Base-by-base conservation (phyloP, 768 basidiomycete genomes). In the Leccinum aurantiacum region DNA sequence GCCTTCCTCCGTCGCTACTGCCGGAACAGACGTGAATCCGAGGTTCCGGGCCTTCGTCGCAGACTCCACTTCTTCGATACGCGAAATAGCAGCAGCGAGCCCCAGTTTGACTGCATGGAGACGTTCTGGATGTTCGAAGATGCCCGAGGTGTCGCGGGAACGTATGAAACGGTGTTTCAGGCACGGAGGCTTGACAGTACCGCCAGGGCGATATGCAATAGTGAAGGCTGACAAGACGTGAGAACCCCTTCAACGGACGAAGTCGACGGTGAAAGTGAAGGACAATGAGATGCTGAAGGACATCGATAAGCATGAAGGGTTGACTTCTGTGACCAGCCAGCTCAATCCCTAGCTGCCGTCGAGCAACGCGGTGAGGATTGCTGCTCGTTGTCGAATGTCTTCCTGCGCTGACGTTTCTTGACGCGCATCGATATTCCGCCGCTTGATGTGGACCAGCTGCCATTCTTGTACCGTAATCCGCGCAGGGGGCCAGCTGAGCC, bases 111-210 rank as follows among this genome's bases (percentile, higher is more conserved):
- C 85, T 0, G 95, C 95, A 53, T 88, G 84, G 27, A 98, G 77
- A 24, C 96, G 85, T 70, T 97, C 91, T 0, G 95, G 95, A 10
- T 93, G 82, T 71, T 98, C 96, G n/a, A 95, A 85, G 56, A 97
- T 87, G 49, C 79, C 78, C 1, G 90, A 91, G 0, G 79, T 78
- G 66, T 93, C 88, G 53, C 83, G 80, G 15, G 87, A 85, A 15
- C 95, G 87, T 56, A 95, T 92, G 67, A 86, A 96, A 52, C 77
- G 81, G 69, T 93, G 91, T 59, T 84, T 77, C 17, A 86, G 24
- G 3, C 24, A 0, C 89, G 89, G 10, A 91, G 75, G 27, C 74
- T 79, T 31, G 75, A 76, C 31, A 91, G 74, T 17, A 83, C 74
- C 0, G 86, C 22, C 22, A 2, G 86, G 2, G 78, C 74, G 44